phyloP scores from a whole-genome alignment of 306 rosid genomes.

The Trifolium fragiferum region DNA sequence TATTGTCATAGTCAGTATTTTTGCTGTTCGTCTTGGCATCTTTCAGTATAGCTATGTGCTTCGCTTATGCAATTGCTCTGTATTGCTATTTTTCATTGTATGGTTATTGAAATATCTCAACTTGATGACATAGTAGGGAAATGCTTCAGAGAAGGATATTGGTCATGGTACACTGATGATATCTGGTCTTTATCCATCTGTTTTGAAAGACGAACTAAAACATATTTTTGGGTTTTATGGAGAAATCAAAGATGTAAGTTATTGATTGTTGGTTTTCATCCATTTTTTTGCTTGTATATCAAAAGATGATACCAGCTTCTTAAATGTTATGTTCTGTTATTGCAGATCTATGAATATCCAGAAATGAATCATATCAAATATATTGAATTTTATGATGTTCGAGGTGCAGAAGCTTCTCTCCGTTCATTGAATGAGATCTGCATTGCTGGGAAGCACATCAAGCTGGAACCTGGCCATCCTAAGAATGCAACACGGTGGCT shows the following conservation, averaged over 20 bases:
- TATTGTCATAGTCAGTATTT: conserved; percentile 3
- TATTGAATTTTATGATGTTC: conserved; percentile 75
- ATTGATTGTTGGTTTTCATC: too few species aligned
- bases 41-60: conserved; percentile 22
- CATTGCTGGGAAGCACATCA: conserved; percentile 77
- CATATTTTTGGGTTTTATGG: too few species aligned
- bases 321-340: conserved; percentile 31
- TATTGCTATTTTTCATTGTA: too few species aligned
- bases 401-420: conserved; percentile 81
- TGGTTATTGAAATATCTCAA: too few species aligned
- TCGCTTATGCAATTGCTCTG: too few species aligned
- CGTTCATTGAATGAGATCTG: conserved; percentile 60
- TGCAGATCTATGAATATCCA: conserved; percentile 70
- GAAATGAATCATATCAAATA: conserved; percentile 53
- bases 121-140: too few species aligned
- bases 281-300: too few species aligned
- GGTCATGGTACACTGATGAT: too few species aligned
- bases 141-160: too few species aligned
- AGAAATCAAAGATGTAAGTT: too few species aligned
- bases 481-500: conserved; percentile 57
- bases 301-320: conserved; percentile 10
- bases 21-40: conserved; percentile 11
- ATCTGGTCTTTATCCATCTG: too few species aligned
- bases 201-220: conserved; percentile 64
- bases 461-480: conserved; percentile 68